Conservation (phyloP, 208 protist genomes). For the Porcisia hertigi region DNA sequence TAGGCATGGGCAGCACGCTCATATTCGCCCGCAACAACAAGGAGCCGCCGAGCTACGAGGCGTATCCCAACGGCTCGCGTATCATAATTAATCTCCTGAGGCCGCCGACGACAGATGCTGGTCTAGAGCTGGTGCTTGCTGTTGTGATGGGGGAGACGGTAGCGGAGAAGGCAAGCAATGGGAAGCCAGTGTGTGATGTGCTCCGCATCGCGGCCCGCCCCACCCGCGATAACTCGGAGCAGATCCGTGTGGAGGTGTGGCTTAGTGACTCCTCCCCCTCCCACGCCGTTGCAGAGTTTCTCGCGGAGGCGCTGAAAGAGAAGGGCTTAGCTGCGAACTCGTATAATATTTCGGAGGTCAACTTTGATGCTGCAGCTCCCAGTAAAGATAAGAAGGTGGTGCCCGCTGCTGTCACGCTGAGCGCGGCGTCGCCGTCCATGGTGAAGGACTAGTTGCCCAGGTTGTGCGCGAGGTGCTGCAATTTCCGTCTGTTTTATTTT, state of each 20-base stretch:
- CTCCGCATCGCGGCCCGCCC: slow-evolving; percentile 74
- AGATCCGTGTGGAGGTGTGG: slow-evolving; percentile 86
- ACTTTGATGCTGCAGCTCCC: slow-evolving; percentile 46
- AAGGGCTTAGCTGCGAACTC: slow-evolving; percentile 43
- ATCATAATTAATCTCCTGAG: slow-evolving; percentile 76
- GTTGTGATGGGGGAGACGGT: slow-evolving; percentile 77
- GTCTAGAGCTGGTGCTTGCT: slow-evolving; percentile 69
- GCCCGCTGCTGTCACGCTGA: slow-evolving; percentile 7
- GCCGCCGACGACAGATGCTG: slow-evolving; percentile 59
- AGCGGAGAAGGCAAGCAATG: slow-evolving; percentile 52
- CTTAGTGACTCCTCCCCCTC: slow-evolving; percentile 74
- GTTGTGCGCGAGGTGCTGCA: not conserved
- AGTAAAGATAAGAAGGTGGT: slow-evolving; percentile 28
- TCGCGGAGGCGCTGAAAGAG: slow-evolving; percentile 53
- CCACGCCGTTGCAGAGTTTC: slow-evolving; percentile 45
- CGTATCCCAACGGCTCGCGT: slow-evolving; percentile 83
- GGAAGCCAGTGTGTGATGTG: slow-evolving; percentile 80
- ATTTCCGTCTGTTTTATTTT: not conserved
- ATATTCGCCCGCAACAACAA: slow-evolving; percentile 86
- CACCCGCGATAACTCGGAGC: slow-evolving; percentile 62
- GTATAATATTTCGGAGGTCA: slow-evolving; percentile 64
- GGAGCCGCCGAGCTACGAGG: slow-evolving; percentile 84
- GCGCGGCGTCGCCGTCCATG: slow-evolving; percentile 1
- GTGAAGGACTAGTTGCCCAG: slow-evolving; percentile 4
- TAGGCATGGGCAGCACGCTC: slow-evolving; percentile 78